These are phyloP conservation scores for Linum tenue DNA, from an alignment of 345 rosid species.

Conservation along the genomic window DNA sequence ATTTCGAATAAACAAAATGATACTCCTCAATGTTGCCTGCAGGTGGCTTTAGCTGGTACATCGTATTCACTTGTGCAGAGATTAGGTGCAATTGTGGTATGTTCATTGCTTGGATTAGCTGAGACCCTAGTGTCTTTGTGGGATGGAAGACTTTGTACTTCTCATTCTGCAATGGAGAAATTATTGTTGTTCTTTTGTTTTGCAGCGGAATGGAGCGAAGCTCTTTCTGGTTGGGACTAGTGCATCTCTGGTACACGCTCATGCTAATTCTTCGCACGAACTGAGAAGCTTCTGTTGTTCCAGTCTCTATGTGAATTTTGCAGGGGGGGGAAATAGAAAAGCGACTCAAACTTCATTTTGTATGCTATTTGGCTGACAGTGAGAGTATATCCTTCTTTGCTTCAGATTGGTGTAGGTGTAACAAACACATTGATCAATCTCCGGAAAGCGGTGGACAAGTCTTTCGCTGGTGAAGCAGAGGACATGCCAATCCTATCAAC, in stretches of 20 bases:
- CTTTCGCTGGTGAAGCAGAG: conserved; percentile 45
- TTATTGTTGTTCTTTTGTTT: conserved; percentile 9
- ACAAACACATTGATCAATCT: conserved; percentile 89
- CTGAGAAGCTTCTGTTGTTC: not conserved
- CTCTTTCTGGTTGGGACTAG: conserved; percentile 89
- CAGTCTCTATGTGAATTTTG: too few relatives aligned
- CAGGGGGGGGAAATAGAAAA: too few relatives aligned
- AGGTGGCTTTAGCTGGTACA: conserved; percentile 83
- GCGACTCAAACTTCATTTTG: too few relatives aligned
- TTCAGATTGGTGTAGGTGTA: conserved; percentile 77
- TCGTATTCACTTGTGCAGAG: conserved; percentile 80
- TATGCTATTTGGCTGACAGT: not conserved
- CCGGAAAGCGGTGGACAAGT: conserved; percentile 68
- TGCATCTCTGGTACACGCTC: conserved; percentile 63
- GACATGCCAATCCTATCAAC: conserved; percentile 85
- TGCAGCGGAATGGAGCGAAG: conserved; percentile 86
- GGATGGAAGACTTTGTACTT: not conserved
- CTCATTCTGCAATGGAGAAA: not conserved
- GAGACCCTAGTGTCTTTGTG: not conserved
- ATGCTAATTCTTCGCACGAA: not conserved
- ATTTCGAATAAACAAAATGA: not conserved
- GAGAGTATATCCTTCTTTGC: not conserved
- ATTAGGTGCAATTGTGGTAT: conserved; percentile 80
- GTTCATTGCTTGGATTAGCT: conserved; percentile 6
- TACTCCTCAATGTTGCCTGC: conserved; percentile 17